Percentiles rank a stretch among this genome's conserved stretches.
Evolutionary conservation across 495 filamentous ascomycete species (phyloP).

Genomic region (Aspergillus ostianus): DNA sequence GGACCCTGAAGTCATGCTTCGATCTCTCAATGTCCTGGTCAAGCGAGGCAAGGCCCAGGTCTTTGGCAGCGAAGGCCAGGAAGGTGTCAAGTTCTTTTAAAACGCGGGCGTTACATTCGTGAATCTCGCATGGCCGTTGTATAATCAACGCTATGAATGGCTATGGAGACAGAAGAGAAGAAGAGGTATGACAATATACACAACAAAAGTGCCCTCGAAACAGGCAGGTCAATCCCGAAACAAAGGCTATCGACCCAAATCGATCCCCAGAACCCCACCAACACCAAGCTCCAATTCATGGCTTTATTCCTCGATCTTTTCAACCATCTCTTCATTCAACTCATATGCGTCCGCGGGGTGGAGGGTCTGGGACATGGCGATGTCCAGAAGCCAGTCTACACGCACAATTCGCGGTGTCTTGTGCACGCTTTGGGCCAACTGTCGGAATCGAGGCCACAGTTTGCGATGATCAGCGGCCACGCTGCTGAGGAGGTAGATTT

Average conservation of each 20-base stretch:
- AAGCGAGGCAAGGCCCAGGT: constrained; percentile 91
- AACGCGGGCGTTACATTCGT: constrained; percentile 5
- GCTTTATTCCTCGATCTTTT: constrained; percentile 26
- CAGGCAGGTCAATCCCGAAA: neutral
- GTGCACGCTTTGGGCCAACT: constrained; percentile 67
- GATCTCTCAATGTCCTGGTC: constrained; percentile 73
- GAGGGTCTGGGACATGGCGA: constrained; percentile 81
- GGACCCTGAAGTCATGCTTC: constrained; percentile 74
- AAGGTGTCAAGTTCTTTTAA: constrained; percentile 96
- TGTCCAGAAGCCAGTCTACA: constrained; percentile 84
- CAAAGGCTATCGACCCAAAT: constrained; percentile 4
- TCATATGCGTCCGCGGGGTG: constrained; percentile 63
- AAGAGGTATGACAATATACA: constrained; percentile 4
- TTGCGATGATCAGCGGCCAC: constrained; percentile 60
- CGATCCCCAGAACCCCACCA: constrained; percentile 10
- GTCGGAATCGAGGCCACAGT: constrained; percentile 77
- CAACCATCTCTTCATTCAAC: constrained; percentile 37
- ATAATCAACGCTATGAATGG: neutral
- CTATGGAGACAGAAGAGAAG: neutral
- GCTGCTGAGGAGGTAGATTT: constrained; percentile 75
- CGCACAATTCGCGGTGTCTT: constrained; percentile 74
- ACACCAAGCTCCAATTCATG: constrained; percentile 1
- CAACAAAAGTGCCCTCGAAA: constrained; percentile 2
- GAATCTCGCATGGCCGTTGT: neutral
- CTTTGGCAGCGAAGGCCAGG: constrained; percentile 80